These are phyloP conservation scores for Raphanus hybrid DNA, from an alignment of 441 rosid genomes.

Conservation along the genomic window DNA sequence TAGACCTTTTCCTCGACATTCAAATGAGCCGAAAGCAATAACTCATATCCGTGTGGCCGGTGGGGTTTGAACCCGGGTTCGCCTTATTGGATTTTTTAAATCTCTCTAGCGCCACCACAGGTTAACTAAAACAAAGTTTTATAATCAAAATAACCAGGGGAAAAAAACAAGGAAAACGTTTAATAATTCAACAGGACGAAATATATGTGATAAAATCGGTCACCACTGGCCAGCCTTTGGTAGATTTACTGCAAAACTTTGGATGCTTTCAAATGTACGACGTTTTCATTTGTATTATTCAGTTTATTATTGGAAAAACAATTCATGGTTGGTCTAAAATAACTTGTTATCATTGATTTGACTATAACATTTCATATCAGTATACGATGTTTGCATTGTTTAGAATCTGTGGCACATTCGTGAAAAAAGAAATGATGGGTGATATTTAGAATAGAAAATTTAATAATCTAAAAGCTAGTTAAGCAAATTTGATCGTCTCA, in stretches of 20 bases:
- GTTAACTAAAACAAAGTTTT: constrained; percentile 5
- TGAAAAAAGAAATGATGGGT: neutral
- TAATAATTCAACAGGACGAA: constrained; percentile 11
- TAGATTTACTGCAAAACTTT: constrained; percentile 4
- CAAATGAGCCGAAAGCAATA: too few relatives aligned
- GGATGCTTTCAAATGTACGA: neutral
- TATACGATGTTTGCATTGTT: constrained; percentile 1
- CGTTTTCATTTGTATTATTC: neutral
- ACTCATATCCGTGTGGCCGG: too few relatives aligned
- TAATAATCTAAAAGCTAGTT: too few relatives aligned
- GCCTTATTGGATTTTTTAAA: too few relatives aligned
- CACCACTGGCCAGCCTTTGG: constrained; percentile 16
- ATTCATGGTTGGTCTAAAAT: neutral
- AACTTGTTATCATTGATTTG: neutral
- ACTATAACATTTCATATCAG: neutral
- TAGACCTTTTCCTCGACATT: too few relatives aligned
- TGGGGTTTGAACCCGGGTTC: too few relatives aligned
- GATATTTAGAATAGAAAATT: neutral
- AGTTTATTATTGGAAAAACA: neutral
- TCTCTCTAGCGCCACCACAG: too few relatives aligned
- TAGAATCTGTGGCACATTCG: neutral
- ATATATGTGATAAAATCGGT: constrained; percentile 2
- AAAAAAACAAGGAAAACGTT: neutral
- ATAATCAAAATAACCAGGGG: constrained; percentile 1
- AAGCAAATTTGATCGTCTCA: too few relatives aligned